Percentiles rank a stretch among this genome's conserved stretches.
Evolutionary conservation across 768 basidiomycete species (phyloP).

Genomic region (Tubosaeta sp.): DNA sequence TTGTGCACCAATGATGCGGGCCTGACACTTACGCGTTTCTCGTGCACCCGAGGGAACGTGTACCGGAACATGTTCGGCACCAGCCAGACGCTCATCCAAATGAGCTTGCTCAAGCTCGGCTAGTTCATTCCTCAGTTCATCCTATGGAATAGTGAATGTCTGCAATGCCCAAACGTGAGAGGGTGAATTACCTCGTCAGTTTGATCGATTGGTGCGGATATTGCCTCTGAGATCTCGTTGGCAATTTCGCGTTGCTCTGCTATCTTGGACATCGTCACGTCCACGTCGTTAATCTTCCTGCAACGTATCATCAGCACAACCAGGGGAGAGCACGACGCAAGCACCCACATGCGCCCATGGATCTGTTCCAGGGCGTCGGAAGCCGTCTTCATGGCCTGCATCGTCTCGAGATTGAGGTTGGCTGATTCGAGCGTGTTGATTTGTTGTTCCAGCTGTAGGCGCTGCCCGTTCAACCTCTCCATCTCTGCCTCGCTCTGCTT

Average conservation of each 20-base stretch:
- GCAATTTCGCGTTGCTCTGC: slow-evolving; percentile 90
- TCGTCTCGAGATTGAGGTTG: slow-evolving; percentile 96
- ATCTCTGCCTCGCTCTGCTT: slow-evolving; percentile 84
- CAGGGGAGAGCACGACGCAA: neutral
- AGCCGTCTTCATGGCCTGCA: slow-evolving; percentile 96
- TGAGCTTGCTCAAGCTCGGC: slow-evolving; percentile 86
- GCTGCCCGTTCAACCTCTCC: slow-evolving; percentile 77
- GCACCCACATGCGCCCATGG: slow-evolving; percentile 81
- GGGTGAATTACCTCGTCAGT: slow-evolving; percentile 66
- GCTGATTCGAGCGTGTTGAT: slow-evolving; percentile 96
- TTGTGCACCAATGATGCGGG: neutral
- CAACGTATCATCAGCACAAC: slow-evolving; percentile 1
- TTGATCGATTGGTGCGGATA: slow-evolving; percentile 66
- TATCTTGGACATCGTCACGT: slow-evolving; percentile 81
- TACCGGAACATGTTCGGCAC: slow-evolving; percentile 85
- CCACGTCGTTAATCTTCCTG: slow-evolving; percentile 86
- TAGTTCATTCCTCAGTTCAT: slow-evolving; percentile 73
- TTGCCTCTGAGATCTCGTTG: slow-evolving; percentile 86
- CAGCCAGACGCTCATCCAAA: slow-evolving; percentile 77
- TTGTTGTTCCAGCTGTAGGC: slow-evolving; percentile 92
- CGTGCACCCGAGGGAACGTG: slow-evolving; percentile 68
- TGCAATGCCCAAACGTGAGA: neutral
- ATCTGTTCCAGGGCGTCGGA: slow-evolving; percentile 85
- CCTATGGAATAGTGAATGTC: slow-evolving; percentile 43
- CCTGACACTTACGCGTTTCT: slow-evolving; percentile 44